Evolutionary conservation across 2,329 filamentous ascomycete genomes (phyloP).

Genomic region (Fusarium sp.): DNA sequence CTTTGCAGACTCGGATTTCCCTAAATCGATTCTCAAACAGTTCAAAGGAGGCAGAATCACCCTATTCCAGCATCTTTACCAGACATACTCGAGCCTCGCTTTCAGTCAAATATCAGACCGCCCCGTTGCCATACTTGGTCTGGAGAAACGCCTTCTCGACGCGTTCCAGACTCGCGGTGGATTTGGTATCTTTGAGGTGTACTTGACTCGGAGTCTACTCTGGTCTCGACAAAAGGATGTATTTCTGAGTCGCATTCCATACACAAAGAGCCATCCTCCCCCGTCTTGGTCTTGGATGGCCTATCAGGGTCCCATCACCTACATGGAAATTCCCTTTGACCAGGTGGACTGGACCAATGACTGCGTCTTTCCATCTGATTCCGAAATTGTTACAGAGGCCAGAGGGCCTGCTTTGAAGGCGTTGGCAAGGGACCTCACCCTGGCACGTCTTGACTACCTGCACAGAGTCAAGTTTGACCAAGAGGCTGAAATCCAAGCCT

Average conservation of each 20-base stretch:
- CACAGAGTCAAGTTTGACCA: not conserved
- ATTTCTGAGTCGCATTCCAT: not conserved
- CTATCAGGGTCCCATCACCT: not conserved
- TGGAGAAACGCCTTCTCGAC: not conserved
- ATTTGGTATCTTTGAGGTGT: not conserved
- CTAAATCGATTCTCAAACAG: not conserved
- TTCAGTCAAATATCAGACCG: not conserved
- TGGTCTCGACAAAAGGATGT: not conserved
- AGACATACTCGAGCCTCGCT: not conserved
- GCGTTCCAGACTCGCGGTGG: not conserved
- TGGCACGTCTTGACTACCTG: not conserved
- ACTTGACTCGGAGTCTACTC: not conserved
- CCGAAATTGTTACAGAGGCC: not conserved
- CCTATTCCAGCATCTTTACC: not conserved
- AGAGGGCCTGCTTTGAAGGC: not conserved
- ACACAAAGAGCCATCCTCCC: not conserved
- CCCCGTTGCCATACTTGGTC: not conserved
- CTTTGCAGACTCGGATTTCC: not conserved
- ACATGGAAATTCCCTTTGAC: not conserved
- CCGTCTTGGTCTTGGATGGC: not conserved
- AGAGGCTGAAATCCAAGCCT: not conserved
- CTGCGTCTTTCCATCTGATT: not conserved
- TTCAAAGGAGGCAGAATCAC: not conserved
- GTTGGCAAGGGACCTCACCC: not conserved
- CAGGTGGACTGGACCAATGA: not conserved